Base-by-base conservation (phyloP, 139 green algal species). In the Raphidocelis subcapitata region DNA sequence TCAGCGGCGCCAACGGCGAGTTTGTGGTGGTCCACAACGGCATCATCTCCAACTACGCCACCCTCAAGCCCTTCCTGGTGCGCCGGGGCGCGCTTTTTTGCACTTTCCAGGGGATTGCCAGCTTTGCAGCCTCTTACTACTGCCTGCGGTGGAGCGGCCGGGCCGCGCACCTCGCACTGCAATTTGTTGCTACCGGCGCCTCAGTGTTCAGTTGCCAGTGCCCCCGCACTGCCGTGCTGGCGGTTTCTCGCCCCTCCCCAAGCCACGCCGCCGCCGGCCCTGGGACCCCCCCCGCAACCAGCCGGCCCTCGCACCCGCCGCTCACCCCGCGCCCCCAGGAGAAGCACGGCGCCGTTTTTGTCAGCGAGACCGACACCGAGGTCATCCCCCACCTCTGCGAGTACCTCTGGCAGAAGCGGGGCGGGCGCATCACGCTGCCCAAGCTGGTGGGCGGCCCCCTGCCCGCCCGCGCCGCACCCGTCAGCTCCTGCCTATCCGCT, bases 1-100 rank as follows among this genome's bases (percentile, higher is more conserved):
- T 88, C 29, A 94, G 88, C 69, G 92, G 85, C 62, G 59, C 77
- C 2, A 81, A 84, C 52, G 82, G 88, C 62, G 89, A 96, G 72
- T 99, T 99, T 76, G 83, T 97, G 26, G 93, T 99, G 12, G 96
- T 99, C 36, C 96, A 99, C 90, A 99, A 99, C 74, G 96, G 96
- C 59, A 99, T 99, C 84, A 98, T 99, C 88, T 99, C 96, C 44
- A 99, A 99, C 89, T 98, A 95, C 85, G 84, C 89, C 65, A 82
- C 92, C 28, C 82, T 98, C 0, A 94, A 94, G 59, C 87, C 93
- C 35, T 97, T 97, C 75, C 79, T 98, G 85, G 85, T 93, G 69
- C 18, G 78, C 5, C 62, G n/a, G n/a, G n/a, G n/a, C n/a, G n/a
- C n/a, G n/a, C n/a, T n/a, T n/a, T n/a, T n/a, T n/a, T 56, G 15